Conservation (phyloP, 352 stramenopile species). For the Globisporangium lucens region DNA sequence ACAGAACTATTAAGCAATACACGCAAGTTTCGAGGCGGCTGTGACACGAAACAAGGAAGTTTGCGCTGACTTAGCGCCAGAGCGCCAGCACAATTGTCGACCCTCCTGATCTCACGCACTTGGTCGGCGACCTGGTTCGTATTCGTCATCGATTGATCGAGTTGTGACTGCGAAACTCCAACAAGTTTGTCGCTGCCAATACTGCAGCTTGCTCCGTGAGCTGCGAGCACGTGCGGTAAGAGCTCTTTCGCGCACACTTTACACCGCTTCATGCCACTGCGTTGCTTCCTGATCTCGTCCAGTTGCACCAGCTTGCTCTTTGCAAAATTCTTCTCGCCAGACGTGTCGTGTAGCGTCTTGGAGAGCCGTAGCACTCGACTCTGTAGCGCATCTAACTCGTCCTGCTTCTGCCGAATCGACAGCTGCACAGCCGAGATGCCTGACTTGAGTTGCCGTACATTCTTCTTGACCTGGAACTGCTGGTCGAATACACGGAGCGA, state of each 20-base stretch:
- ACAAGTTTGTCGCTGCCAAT: background rate
- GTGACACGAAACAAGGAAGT: slow-evolving; percentile 44
- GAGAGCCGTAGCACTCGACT: slow-evolving; percentile 42
- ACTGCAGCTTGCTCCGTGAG: slow-evolving; percentile 21
- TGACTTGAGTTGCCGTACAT: slow-evolving; percentile 43
- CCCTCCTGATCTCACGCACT: slow-evolving; percentile 6
- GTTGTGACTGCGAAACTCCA: background rate
- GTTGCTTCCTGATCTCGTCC: slow-evolving; percentile 38
- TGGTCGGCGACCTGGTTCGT: slow-evolving; percentile 28
- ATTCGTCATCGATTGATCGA: slow-evolving; percentile 8
- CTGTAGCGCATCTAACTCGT: slow-evolving; percentile 46
- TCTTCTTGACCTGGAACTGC: slow-evolving; percentile 54
- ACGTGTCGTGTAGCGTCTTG: slow-evolving; percentile 34
- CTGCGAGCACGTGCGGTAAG: slow-evolving; percentile 25
- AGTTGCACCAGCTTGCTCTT: slow-evolving; percentile 34
- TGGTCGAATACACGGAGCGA: slow-evolving; percentile 47
- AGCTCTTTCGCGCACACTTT: slow-evolving; percentile 31
- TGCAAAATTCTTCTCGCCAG: slow-evolving; percentile 39
- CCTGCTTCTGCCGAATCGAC: slow-evolving; percentile 42
- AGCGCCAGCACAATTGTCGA: background rate
- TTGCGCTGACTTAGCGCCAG: background rate
- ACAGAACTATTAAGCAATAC: slow-evolving; percentile 20
- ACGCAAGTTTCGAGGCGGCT: slow-evolving; percentile 61
- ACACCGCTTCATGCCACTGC: slow-evolving; percentile 27
- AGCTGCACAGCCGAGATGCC: slow-evolving; percentile 37